Evolutionary conservation across 2,329 filamentous ascomycete species (phyloP), one percentile per base, ranked within the genome.

Genomic region (Bipolaris zeicola): DNA sequence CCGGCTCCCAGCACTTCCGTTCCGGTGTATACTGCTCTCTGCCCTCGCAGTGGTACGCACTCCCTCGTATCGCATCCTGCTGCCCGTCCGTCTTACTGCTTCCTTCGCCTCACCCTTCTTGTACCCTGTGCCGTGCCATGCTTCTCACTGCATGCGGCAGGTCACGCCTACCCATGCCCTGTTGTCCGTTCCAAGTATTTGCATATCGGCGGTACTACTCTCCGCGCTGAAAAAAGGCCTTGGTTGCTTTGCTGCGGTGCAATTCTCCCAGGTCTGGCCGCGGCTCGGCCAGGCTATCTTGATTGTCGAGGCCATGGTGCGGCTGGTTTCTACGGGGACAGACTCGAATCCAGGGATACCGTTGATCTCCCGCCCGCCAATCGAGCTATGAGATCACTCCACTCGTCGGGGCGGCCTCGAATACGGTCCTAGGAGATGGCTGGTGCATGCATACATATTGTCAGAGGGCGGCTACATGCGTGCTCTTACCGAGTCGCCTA

Each of bases 301-400:
- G 26, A 7, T 11, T 3, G 20, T 33, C 33, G 20, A 22, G 38
- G 24, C 31, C 44, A 34, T 45, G 45, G 36, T 47, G 16, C 26
- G 42, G 26, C 42, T 13, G 47, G 57, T 60, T 60, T 37, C 48
- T 51, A 52, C 39, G 47, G 60, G 47, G 46, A 56, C 43, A 39
- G 39, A 28, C 31, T 49, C 55, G 38, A 46, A 42, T 43, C 28
- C 62, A 55, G 44, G 54, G 58, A 57, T 59, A 54, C 52, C 63
- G 61, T 52, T 50, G 54, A 62, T 64, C 58, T 56, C 57, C 58
- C 58, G 54, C 43, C 39, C 48, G 43, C 50, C 38, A 53, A 55
- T 62, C 61, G 54, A 43, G 58, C 50, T 26, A 59, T 44, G 38
- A 47, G 16, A 56, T 56, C 34, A 47, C 48, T 46, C 52, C 41